Base-by-base conservation (phyloP, 371 early-diverging fungal genomes). In the Rhizopus sp. region DNA sequence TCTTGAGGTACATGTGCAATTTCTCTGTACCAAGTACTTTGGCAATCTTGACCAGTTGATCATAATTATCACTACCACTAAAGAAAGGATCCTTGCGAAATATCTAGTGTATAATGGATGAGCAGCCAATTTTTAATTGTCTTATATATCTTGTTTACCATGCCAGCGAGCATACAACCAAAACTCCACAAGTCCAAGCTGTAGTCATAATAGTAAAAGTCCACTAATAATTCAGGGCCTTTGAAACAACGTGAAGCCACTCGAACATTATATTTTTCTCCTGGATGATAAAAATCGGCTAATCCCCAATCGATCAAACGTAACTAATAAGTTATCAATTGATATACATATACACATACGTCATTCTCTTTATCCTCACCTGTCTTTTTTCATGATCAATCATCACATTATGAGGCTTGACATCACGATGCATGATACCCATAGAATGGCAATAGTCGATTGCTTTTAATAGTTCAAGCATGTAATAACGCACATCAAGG, bases 361-460 rank as follows among this genome's bases (percentile, higher is more conserved):
- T 7, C 44, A 9, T 44, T 49, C 32, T 17, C 32, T 51, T 7
- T 35, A 16, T 53, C 23, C 50, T 58, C 80, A 91, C 88, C 76
- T 90, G 87, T 64, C 90, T 89, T 73, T 91, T 89, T 66, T 89
- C 90, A 65, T 96, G 97, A 73, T 99, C 96, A 70, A 99, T 99
- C 94, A 99, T 99, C 30, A 99, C 97, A 68, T 99, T 99, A 72
- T 98, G 99, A 37, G 99, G 99, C 77, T 99, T 99, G 51, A 99
- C 98, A 75, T 99, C 99, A 56, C 99, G 88, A 76, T 99, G 99
- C 95, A 99, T 97, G 73, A 99, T 99, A 16, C 99, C 99, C 63
- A 91, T 87, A 15, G 97, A 95, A 69, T 99, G 99, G 67, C 95
- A 92, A 64, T 93, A 98, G 57, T 98, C 98, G 63, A 99, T 82